Evolutionary conservation across 768 basidiomycete species (phyloP), one percentile per base, ranked within the genome.

Genomic region (Sarcomyxa edulis): DNA sequence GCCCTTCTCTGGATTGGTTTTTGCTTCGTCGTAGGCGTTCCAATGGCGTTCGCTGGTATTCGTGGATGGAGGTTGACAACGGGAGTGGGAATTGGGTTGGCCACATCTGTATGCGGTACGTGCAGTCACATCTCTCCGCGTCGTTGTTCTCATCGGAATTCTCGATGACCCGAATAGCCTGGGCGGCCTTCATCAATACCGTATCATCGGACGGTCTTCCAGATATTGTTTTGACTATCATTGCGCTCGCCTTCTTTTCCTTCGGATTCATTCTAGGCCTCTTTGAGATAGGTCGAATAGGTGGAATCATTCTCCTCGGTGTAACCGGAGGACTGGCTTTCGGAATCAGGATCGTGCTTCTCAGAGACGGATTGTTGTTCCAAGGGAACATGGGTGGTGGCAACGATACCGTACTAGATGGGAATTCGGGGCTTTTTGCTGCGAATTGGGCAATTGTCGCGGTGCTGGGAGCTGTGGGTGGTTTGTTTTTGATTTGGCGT

Each of bases 181-280:
- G 81, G 81, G 67, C 76, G 6, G 74, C 80, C 8, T 61, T 84
- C 33, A 61, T 76, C 40, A 84, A 80, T 54, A 68, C 76, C 1
- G 54, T 76, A 3, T 59, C 64, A 42, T 56, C 69, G 3, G 49
- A 60, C 6, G 73, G 76, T 15, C 47, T 81, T 8, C 55, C 74
- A 0, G 82, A 84, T 50, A 39, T 72, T 14, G 50, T 72, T 5
- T 56, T 84, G 28, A 71, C 71, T 1, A 42, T 66, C 26, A 64
- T 78, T 36, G 61, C 72, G 6, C 40, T 84, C 18, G 65, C 54
- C 0, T 61, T 76, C 35, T 81, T 78, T 48, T 47, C 55, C 25
- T 37, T 71, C 30, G 77, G 76, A 0, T 76, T 78, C 43, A 42
- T 68, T 8, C 45, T 79, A 12, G 82, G 82, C 0, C 39, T 71